Percentiles rank a stretch among this genome's conserved stretches.
phyloP scores from a whole-genome alignment of 176 grass and related monocot species.

The Aegilops longissima region DNA sequence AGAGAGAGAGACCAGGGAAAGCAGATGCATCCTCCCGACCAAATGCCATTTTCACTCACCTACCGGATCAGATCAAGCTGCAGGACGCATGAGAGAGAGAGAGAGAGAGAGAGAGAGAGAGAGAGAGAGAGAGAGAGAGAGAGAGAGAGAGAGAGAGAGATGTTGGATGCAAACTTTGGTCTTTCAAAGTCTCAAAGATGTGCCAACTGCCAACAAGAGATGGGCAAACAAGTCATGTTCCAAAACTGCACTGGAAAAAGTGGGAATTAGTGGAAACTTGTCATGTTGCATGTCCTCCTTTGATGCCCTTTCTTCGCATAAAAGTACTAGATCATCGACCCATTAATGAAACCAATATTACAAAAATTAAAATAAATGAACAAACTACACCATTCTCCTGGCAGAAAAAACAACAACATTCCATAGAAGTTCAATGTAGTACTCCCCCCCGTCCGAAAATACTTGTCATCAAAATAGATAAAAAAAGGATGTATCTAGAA shows the following conservation, averaged over 20 bases:
- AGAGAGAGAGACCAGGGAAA: neutral
- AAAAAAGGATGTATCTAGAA: too few relatives aligned
- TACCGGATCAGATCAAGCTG: conserved; percentile 29
- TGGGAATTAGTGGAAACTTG: neutral
- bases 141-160: neutral
- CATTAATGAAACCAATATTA: neutral
- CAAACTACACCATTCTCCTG: too few relatives aligned
- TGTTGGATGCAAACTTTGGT: neutral
- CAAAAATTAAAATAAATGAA: neutral
- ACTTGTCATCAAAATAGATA: too few relatives aligned
- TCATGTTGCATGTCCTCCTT: conserved; percentile 8
- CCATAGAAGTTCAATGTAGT: neutral
- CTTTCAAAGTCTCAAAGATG: neutral
- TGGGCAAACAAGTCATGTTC: conserved; percentile 7
- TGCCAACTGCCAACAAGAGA: conserved; percentile 30
- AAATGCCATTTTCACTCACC: conserved; percentile 35
- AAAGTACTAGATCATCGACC: neutral
- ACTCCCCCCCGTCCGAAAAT: too few relatives aligned
- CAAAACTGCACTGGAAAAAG: conserved; percentile 18
- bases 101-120: neutral
- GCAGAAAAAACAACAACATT: too few relatives aligned
- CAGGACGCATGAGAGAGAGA: neutral
- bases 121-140: neutral
- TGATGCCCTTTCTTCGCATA: neutral
- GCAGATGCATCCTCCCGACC: conserved; percentile 24